Conservation (phyloP, 2,329 filamentous ascomycete species). For the Pseudonectria buxi region DNA sequence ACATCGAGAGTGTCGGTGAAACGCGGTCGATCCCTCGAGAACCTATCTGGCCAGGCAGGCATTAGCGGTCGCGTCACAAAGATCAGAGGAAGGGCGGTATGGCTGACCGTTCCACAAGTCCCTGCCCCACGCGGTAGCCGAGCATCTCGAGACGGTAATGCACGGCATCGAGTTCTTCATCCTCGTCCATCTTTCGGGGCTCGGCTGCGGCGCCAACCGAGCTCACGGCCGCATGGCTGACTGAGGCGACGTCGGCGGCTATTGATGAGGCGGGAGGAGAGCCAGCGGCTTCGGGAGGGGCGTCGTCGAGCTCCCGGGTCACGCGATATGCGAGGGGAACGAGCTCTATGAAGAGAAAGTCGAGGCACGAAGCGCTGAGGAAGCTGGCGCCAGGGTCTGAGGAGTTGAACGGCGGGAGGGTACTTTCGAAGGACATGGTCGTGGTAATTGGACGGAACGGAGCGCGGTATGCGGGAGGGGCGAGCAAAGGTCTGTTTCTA, state of each 20-base stretch:
- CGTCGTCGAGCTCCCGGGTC: conserved; percentile 60
- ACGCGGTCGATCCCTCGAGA: conserved; percentile 75
- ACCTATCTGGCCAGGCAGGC: conserved; percentile 64
- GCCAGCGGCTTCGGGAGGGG: conserved; percentile 29
- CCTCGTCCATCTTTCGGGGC: conserved; percentile 50
- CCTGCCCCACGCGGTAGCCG: conserved; percentile 88
- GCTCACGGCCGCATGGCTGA: conserved; percentile 17
- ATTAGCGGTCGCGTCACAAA: conserved; percentile 7
- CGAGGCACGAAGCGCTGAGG: conserved; percentile 78
- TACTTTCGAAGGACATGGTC: conserved; percentile 66
- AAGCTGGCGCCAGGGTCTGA: conserved; percentile 70
- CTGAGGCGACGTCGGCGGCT: conserved; percentile 12
- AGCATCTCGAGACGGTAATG: conserved; percentile 77
- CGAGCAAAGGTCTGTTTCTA: no score
- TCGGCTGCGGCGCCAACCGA: conserved; percentile 18
- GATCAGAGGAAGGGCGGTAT: conserved; percentile 3
- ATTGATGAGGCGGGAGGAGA: conserved; percentile 1
- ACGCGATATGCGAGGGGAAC: conserved; percentile 90
- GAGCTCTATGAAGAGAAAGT: conserved; percentile 92
- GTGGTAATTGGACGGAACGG: not conserved
- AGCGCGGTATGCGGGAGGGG: not conserved
- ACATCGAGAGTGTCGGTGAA: conserved; percentile 90
- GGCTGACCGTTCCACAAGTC: conserved; percentile 77
- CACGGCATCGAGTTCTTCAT: conserved; percentile 77
- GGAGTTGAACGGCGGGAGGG: conserved; percentile 61